Percentiles rank a stretch among this genome's conserved stretches.
Evolutionary conservation across 306 rosid species (phyloP).

Genomic region (Phaseolus lunatus): DNA sequence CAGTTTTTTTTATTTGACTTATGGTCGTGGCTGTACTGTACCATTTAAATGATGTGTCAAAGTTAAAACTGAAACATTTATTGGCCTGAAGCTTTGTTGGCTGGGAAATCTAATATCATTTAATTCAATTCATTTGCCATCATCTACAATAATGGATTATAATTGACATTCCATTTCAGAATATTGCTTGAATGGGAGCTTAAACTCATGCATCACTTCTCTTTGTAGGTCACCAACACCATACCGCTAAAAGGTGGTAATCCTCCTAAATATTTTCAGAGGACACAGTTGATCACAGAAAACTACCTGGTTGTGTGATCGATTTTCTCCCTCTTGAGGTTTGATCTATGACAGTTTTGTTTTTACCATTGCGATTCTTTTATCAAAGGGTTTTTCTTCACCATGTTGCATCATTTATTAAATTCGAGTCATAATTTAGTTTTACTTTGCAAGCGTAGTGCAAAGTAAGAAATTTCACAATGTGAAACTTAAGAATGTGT

Average conservation of each 20-base stretch:
- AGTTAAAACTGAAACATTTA: constrained; percentile 11
- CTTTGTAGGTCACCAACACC: constrained; percentile 63
- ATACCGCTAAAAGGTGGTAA: constrained; percentile 78
- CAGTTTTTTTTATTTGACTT: constrained; percentile 4
- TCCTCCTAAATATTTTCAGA: constrained; percentile 79
- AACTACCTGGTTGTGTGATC: constrained; percentile 80
- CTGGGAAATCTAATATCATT: neutral
- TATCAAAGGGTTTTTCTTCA: constrained; percentile 16
- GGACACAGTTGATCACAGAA: constrained; percentile 84
- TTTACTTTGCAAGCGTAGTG: constrained; percentile 12
- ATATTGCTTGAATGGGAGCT: constrained; percentile 22
- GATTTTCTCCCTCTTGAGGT: constrained; percentile 16
- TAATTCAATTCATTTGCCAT: constrained; percentile 2
- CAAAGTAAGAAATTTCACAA: constrained; percentile 9
- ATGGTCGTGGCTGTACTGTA: constrained; percentile 10
- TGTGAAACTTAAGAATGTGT: neutral
- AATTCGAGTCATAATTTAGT: constrained; percentile 35
- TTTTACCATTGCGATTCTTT: constrained; percentile 3
- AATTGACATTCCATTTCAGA: neutral
- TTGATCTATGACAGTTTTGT: constrained; percentile 37
- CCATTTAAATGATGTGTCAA: neutral
- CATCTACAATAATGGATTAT: neutral
- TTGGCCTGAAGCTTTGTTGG: too few relatives aligned
- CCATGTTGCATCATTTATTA: constrained; percentile 33
- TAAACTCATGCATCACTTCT: neutral